phyloP scores from a whole-genome alignment of 2,329 filamentous ascomycete genomes.

The Cordyceps cateniannulata region DNA sequence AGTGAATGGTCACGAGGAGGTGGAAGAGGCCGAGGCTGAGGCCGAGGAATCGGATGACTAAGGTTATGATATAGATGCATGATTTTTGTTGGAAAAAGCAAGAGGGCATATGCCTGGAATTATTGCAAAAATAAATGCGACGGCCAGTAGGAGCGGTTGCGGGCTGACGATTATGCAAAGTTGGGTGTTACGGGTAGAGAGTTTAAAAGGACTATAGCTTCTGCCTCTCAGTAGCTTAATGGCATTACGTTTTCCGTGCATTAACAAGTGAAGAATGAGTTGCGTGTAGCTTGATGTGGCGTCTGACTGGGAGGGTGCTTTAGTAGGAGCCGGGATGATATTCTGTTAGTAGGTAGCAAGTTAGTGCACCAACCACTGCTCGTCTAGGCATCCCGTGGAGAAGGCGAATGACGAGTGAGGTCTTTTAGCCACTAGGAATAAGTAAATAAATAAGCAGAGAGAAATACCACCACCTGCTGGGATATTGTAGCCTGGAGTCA shows the following conservation, averaged over 20 bases:
- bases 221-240: slow-evolving; percentile 9
- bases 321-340: no score
- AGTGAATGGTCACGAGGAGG: slow-evolving; percentile 17
- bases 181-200: slow-evolving; percentile 2
- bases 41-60: slow-evolving; percentile 21
- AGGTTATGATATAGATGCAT: slow-evolving; percentile 3
- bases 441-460: neutral
- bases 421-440: neutral
- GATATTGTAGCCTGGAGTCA: neutral
- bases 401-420: neutral
- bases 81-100: slow-evolving; percentile 4
- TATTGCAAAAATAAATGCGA: slow-evolving; percentile 2
- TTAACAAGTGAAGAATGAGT: neutral
- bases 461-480: neutral
- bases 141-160: neutral
- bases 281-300: neutral
- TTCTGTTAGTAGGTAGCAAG: neutral
- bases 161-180: slow-evolving; percentile 4
- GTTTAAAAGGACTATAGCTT: slow-evolving; percentile 8
- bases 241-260: slow-evolving; percentile 4
- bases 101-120: slow-evolving; percentile 1
- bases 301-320: neutral
- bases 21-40: slow-evolving; percentile 18
- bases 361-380: neutral
- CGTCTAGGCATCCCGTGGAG: neutral